Base-by-base conservation (phyloP, 2,329 filamentous ascomycete species). In the Ceratocystis eucalypticola region DNA sequence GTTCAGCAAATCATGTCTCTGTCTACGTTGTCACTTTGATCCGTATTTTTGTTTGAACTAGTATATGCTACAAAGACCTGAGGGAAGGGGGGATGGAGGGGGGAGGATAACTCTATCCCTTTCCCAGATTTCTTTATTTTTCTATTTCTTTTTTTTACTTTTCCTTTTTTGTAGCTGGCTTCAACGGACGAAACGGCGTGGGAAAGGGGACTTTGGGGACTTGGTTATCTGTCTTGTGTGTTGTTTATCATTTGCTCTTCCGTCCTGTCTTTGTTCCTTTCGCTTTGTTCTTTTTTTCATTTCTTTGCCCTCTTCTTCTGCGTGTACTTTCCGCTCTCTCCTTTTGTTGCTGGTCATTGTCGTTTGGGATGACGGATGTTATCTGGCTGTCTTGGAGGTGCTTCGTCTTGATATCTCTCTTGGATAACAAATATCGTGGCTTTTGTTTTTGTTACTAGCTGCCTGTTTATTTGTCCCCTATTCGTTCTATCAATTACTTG, bases 1-100 rank as follows among this genome's bases (percentile, higher is more conserved):
- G 75, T 92, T 68, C 84, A 84, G 71, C 84, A 90, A 71, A 74
- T 92, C 68, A 84, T 88, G 68, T 81, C 82, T 75, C 89, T 91
- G 74, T 88, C 89, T 50, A 92, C 80, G 63, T 92, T 67, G 62
- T 55, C 64, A 33, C 61, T 67, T 8, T 68, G 66, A 46, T 62
- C 6, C 20, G 7, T 59, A 8, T 50, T 17, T 53, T 62, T 62
- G n/a, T 62, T 30, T 2, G 57, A 33, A 37, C 30, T 53, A 22
- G 20, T 22, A 12, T 61, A 25, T 15, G 28, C 10, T 20, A 41
- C 33, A 53, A 41, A 45, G 28, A 15, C 37, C 37, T 41, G 37
- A 41, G 37, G 37, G 37, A 41, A 41, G 12, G 37, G 37, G 37
- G 8, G 10, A 41, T 41, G 10, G 10, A 41, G 12, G 12, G 22